Base-by-base conservation (phyloP, 345 rosid genomes). In the Raphanus raphanistrum region DNA sequence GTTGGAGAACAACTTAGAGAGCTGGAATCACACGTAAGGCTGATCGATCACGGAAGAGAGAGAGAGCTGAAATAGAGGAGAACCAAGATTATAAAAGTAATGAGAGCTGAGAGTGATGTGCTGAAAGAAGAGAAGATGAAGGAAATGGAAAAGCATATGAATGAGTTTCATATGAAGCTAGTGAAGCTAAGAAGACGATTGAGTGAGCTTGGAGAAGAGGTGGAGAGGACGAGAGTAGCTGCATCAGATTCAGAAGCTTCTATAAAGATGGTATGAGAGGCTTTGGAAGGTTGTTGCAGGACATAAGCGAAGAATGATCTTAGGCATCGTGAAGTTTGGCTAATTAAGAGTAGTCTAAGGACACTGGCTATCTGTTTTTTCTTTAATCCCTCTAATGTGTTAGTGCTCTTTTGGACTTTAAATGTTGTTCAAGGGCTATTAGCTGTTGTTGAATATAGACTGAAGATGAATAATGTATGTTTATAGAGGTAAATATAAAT, bases 1-100 rank as follows among this genome's bases (percentile, higher is more conserved):
- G 87, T 88, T 69, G 85, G 81, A 76, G 87, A 84, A 29, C 86
- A 88, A 71, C 76, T 86, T 6, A 83, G 89, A 70, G 93, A 90
- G 66, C 66, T 82, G 84, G 97, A 92, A 76, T 83, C 86, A 25
- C 85, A 73, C 10, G 75, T 90, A 60, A 85, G 88, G 66, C 83
- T 65, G 36, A 7, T 33, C 36, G 75, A 66, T 76, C 16, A 84
- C 82, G 10, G 83, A 81, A 31, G 33, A 11, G 86, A 21, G 21
- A 86, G 73, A 94, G 85, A 78, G 43, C 76, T 26, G 88, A 77
- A 58, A 66, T 67, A n/a, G 88, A 82, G 75, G 80, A 77, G 74
- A 84, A 75, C 5, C 33, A 31, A 31, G 33, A 31, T 31, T 4
- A 4, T 31, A 31, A 3, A 5, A 31, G 33, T 31, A 0, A 5